phyloP scores from a whole-genome alignment of 495 filamentous ascomycete genomes.

The Clavariopsis aquatica region DNA sequence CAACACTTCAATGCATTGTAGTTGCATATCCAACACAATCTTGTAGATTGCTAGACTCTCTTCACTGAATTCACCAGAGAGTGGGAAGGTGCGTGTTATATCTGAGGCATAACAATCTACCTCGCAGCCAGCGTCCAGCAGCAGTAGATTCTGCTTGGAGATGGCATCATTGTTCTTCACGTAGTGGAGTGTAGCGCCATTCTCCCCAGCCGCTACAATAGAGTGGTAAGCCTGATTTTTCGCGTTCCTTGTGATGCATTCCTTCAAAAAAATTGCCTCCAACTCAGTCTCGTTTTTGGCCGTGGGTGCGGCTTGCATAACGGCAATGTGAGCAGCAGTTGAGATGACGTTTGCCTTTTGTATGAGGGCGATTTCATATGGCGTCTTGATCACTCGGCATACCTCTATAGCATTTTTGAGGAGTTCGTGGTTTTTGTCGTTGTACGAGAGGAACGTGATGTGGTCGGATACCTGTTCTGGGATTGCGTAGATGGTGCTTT shows the following conservation, averaged over 20 bases:
- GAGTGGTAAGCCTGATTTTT: slow-evolving; percentile 80
- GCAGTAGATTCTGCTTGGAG: slow-evolving; percentile 66
- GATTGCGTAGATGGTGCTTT: slow-evolving; percentile 67
- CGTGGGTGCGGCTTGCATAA: slow-evolving; percentile 63
- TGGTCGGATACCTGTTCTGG: slow-evolving; percentile 66
- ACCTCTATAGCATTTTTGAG: slow-evolving; percentile 78
- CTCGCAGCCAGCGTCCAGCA: slow-evolving; percentile 85
- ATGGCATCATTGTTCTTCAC: slow-evolving; percentile 72
- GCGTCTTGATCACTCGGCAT: slow-evolving; percentile 76
- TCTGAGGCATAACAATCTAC: slow-evolving; percentile 80
- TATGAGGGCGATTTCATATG: slow-evolving; percentile 81
- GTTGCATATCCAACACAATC: slow-evolving; percentile 84
- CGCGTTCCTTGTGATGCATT: slow-evolving; percentile 73
- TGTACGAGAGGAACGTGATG: slow-evolving; percentile 65
- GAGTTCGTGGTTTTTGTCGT: slow-evolving; percentile 58
- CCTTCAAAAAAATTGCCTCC: slow-evolving; percentile 71
- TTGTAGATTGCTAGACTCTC: slow-evolving; percentile 81
- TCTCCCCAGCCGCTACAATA: slow-evolving; percentile 75
- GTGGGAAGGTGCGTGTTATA: slow-evolving; percentile 86
- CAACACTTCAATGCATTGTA: slow-evolving; percentile 67
- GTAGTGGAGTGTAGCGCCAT: slow-evolving; percentile 87
- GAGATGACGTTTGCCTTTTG: slow-evolving; percentile 81
- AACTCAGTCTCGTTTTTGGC: slow-evolving; percentile 80
- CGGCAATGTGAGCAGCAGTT: slow-evolving; percentile 70
- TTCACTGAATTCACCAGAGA: slow-evolving; percentile 69